phyloP scores from a whole-genome alignment of 768 basidiomycete species.

The Ephemerocybe angulata region DNA sequence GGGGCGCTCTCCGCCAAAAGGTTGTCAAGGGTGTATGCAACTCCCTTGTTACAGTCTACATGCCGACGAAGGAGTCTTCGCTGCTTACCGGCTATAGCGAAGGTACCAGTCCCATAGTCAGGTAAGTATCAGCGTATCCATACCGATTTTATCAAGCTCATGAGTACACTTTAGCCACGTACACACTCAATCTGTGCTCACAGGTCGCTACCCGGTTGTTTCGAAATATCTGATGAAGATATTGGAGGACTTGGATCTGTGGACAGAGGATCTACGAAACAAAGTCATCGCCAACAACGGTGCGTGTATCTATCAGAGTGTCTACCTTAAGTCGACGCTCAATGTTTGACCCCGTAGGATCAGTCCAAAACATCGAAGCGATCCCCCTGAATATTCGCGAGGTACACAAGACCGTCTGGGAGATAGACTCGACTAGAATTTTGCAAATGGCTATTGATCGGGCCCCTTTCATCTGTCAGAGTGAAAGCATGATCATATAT shows the following conservation, averaged over 20 bases:
- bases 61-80: neutral
- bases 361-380: neutral
- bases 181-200: neutral
- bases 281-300: neutral
- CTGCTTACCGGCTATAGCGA: neutral
- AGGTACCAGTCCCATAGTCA: neutral
- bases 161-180: neutral
- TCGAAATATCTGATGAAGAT: neutral
- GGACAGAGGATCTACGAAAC: neutral
- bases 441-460: neutral
- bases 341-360: neutral
- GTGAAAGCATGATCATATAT: conserved; percentile 76
- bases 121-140: neutral
- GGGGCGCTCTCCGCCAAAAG: neutral
- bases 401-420: conserved; percentile 18
- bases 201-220: neutral
- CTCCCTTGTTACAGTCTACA: neutral
- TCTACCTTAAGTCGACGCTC: neutral
- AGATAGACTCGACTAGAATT: conserved; percentile 40
- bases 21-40: neutral
- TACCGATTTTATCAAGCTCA: neutral
- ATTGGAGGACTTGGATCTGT: neutral
- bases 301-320: neutral
- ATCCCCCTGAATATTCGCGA: conserved; percentile 15
- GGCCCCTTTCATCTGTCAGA: conserved; percentile 51